A percentile compares a stretch with the other conserved stretches of the same genome.
Evolutionary conservation across 805 yeast genomes (phyloP).

Genomic region (Suhomyces sp.): DNA sequence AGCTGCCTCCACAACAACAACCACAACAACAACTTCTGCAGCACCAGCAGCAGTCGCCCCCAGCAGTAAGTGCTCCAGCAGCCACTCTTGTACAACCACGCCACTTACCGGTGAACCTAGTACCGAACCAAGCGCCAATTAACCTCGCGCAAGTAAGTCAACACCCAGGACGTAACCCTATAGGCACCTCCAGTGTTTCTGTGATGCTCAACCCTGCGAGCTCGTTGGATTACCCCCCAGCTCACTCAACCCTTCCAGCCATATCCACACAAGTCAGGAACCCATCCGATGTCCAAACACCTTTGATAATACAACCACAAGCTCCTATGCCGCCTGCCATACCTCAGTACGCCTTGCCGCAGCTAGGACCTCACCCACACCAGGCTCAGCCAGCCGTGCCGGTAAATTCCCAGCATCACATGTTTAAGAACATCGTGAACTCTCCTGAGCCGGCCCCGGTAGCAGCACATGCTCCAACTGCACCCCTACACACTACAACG

Average conservation of each 20-base stretch:
- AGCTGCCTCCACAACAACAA: neutral
- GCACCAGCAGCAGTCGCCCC: neutral
- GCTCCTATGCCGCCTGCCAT: neutral
- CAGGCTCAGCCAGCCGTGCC: neutral
- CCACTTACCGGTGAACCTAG: neutral
- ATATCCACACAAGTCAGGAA: neutral
- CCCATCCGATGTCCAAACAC: neutral
- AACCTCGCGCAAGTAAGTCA: neutral
- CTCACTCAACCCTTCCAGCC: neutral
- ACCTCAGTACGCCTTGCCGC: neutral
- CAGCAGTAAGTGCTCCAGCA: neutral
- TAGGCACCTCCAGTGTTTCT: neutral
- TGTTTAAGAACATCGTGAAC: neutral
- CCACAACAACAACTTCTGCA: neutral
- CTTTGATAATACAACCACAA: constrained; percentile 3
- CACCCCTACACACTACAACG: neutral
- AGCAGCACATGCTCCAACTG: neutral
- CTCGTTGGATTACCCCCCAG: neutral
- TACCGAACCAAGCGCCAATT: neutral
- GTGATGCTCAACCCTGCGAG: constrained; percentile 1
- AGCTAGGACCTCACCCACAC: neutral
- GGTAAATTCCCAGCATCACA: neutral
- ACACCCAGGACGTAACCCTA: neutral
- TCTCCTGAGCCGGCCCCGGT: neutral
- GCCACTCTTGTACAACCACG: neutral